A percentile compares a stretch with the other conserved stretches of the same genome.
Evolutionary conservation across 208 protist species (phyloP).

Genomic region (Phytomonas francai): DNA sequence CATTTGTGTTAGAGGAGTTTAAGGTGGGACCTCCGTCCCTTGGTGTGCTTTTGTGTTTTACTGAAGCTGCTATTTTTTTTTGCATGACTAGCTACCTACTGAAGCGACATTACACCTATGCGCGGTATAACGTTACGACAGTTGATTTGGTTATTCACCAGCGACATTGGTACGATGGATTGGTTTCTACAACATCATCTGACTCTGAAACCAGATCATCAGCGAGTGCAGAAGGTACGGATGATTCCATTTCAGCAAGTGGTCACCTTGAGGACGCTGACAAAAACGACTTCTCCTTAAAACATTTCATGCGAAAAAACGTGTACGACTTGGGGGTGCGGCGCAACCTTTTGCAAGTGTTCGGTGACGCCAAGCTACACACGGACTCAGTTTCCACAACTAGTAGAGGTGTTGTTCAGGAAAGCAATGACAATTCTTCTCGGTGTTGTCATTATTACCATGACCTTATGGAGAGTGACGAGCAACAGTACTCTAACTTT

Average conservation of each 20-base stretch:
- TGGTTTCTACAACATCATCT: neutral
- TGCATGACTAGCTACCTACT: conserved; percentile 62
- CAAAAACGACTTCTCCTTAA: conserved; percentile 11
- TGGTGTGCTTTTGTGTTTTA: conserved; percentile 70
- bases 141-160: conserved; percentile 75
- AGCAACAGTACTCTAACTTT: conserved; percentile 31
- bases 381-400: neutral
- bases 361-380: conserved; percentile 60
- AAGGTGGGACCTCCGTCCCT: conserved; percentile 59
- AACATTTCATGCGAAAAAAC: conserved; percentile 33
- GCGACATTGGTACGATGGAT: neutral
- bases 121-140: conserved; percentile 78
- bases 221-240: neutral
- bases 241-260: neutral
- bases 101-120: conserved; percentile 51
- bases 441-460: conserved; percentile 18
- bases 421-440: conserved; percentile 5
- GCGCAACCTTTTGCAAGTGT: conserved; percentile 73
- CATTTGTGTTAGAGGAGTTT: conserved; percentile 30
- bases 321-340: conserved; percentile 76
- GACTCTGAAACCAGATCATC: neutral
- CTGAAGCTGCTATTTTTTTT: conserved; percentile 59
- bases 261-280: conserved; percentile 9
- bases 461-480: conserved; percentile 46
- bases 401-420: neutral